Evolutionary conservation across 2,329 filamentous ascomycete species (phyloP), one percentile per base, ranked within the genome.

Genomic region (Trichophyton schoenleinii): DNA sequence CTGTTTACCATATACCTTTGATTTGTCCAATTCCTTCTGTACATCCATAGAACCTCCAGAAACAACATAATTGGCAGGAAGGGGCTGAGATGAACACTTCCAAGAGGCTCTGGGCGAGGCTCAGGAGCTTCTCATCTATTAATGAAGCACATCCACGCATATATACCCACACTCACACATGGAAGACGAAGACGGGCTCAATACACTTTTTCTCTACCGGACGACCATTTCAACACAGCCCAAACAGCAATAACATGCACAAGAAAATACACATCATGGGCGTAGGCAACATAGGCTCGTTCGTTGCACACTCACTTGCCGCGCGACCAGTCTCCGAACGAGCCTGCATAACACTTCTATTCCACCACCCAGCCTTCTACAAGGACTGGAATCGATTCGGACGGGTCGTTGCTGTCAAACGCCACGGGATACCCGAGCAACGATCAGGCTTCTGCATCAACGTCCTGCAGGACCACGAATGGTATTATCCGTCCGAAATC

Each of bases 341-440:
- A 42, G 89, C 89, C 3, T 88, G 88, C 0, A 81, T 96, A 42
- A 92, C 89, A 0, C 79, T 96, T 4, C 80, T 96, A n/a, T 80
- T 95, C 41, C 87, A 91, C 68, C 80, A 78, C 41, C 72, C 72
- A 41, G 68, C 71, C 11, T 63, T 74, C 44, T 75, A 74, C 57
- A 66, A 69, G 5, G 62, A 66, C 2, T 77, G 72, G 67, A 68
- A 64, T 41, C 67, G 64, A 36, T 71, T 70, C 58, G 67, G 68
- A 57, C 68, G 67, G 18, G 60, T 63, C 25, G 60, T 78, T 48
- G 66, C 72, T 2, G 64, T 78, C 55, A 71, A 70, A 55, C 70
- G 69, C 46, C 71, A 74, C 61, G 74, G 73, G 2, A 65, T 77
- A 61, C 71, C 74, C 60, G 75, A 78, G 67, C 68, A 71, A 42